Base-by-base conservation (phyloP, 108 stramenopile species). In the Heterococcus sp. region DNA sequence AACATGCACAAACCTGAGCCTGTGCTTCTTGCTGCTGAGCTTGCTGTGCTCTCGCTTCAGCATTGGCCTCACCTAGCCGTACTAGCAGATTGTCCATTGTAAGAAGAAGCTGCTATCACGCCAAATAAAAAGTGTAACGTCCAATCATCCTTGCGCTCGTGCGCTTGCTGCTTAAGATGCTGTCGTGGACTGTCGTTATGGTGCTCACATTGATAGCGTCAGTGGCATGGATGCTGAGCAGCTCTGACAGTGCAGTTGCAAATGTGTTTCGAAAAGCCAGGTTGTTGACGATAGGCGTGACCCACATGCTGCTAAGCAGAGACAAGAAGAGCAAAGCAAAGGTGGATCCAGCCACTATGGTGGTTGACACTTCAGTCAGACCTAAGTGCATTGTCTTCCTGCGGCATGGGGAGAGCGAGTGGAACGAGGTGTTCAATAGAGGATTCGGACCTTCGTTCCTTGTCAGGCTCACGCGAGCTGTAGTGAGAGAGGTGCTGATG, bases 361-460 rank as follows among this genome's bases (percentile, higher is more conserved):
- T 39, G 3, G 33, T 35, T 3, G 31, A 72, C 11, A 29, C 4
- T n/a, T 27, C 36, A 38, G 8, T 72, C n/a, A 26, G 5, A 5
- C 38, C 83, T 35, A 84, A 85, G 79, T 82, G 83, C 32, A 82
- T 86, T 2, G 73, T 86, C 29, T 86, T 86, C 35, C n/a, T 86
- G 11, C 63, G 86, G 32, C 86, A 86, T n/a, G 86, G 84, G 8
- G 86, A 86, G 36, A 84, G 84, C 11, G 86, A 86, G 36, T 86
- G 86, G 86, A 86, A 86, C 28, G 75, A 86, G 63, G 78, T 80
- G 0, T 80, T 80, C 46, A 80, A 80, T 33, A 70, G 78, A 40
- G 78, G 78, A 34, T 80, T 65, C 29, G 78, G 78, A 8, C 78
- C 69, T 35, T 58, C 58, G 38, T 80, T 80, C 71, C 63, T 80